These are phyloP conservation scores for Fusarium paranaense DNA, from an alignment of 2,329 filamentous ascomycete genomes.

Conservation along the genomic window DNA sequence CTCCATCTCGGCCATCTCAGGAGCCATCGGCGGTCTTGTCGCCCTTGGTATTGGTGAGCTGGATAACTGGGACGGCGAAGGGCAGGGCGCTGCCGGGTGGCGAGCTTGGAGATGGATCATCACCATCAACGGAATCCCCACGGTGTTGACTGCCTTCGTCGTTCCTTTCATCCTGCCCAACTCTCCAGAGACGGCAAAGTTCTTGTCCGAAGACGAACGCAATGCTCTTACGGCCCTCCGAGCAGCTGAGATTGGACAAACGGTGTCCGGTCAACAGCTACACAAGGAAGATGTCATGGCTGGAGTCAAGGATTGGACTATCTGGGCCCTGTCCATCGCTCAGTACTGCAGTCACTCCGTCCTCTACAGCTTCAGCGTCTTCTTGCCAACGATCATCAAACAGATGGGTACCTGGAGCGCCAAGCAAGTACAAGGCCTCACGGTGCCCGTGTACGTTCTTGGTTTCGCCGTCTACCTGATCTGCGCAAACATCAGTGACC, in stretches of 20 bases:
- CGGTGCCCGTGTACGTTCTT: conserved; percentile 5
- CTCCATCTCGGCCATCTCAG: conserved; percentile 8
- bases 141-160: conserved; percentile 1
- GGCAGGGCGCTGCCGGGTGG: conserved; percentile 1
- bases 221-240: background rate
- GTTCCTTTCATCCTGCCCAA: conserved; percentile 6
- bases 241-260: conserved; percentile 3
- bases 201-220: conserved; percentile 2
- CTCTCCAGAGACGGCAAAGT: conserved; percentile 3
- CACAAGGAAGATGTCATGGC: conserved; percentile 13
- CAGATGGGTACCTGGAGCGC: conserved; percentile 5
- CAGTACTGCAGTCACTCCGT: conserved; percentile 11
- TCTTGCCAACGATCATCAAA: conserved; percentile 8
- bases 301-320: conserved; percentile 10
- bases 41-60: conserved; percentile 8
- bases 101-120: conserved; percentile 14
- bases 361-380: conserved; percentile 13
- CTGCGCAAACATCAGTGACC: conserved; percentile 11
- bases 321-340: conserved; percentile 8
- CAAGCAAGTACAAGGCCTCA: conserved; percentile 7
- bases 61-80: background rate
- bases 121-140: conserved; percentile 9
- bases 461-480: conserved; percentile 2
- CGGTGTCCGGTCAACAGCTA: background rate
- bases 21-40: conserved; percentile 6